These are phyloP conservation scores for Xylariales sp. DNA, from an alignment of 2,329 filamentous ascomycete species.

Conservation along the genomic window DNA sequence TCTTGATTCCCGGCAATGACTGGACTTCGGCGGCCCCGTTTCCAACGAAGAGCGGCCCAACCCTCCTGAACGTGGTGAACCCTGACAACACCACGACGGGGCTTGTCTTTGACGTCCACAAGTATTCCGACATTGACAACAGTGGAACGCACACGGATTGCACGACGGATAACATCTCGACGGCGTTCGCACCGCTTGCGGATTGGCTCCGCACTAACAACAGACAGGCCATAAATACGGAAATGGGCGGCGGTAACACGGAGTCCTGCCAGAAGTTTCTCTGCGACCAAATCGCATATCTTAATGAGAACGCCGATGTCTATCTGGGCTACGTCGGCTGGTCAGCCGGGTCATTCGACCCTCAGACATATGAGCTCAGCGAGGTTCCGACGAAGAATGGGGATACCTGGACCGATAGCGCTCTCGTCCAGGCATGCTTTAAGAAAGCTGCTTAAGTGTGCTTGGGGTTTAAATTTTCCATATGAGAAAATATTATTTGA, in stretches of 20 bases:
- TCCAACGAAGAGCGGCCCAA: slow-evolving; percentile 53
- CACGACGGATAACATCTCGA: slow-evolving; percentile 51
- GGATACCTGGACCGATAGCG: slow-evolving; percentile 37
- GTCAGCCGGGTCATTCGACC: slow-evolving; percentile 43
- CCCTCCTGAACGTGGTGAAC: slow-evolving; percentile 56
- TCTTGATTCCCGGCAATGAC: slow-evolving; percentile 63
- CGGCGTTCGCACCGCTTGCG: slow-evolving; percentile 50
- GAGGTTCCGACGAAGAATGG: slow-evolving; percentile 41
- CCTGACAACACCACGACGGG: slow-evolving; percentile 55
- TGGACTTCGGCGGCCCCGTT: slow-evolving; percentile 55
- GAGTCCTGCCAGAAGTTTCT: slow-evolving; percentile 49
- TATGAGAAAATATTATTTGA: too few relatives aligned
- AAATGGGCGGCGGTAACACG: slow-evolving; percentile 54
- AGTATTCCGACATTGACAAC: slow-evolving; percentile 56
- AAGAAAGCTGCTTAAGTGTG: slow-evolving; percentile 32
- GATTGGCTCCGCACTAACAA: slow-evolving; percentile 51
- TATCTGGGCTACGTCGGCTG: slow-evolving; percentile 46
- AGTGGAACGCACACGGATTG: slow-evolving; percentile 48
- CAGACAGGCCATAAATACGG: slow-evolving; percentile 51
- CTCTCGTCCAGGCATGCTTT: slow-evolving; percentile 39
- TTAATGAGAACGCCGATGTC: slow-evolving; percentile 49
- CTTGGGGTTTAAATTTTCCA: not conserved
- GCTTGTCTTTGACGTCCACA: slow-evolving; percentile 59
- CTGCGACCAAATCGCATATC: slow-evolving; percentile 49
- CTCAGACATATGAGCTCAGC: slow-evolving; percentile 41